A percentile compares a stretch with the other conserved stretches of the same genome.
Conservation (phyloP, 352 stramenopile species). For the Hyaloperonospora arabidopsidis region DNA sequence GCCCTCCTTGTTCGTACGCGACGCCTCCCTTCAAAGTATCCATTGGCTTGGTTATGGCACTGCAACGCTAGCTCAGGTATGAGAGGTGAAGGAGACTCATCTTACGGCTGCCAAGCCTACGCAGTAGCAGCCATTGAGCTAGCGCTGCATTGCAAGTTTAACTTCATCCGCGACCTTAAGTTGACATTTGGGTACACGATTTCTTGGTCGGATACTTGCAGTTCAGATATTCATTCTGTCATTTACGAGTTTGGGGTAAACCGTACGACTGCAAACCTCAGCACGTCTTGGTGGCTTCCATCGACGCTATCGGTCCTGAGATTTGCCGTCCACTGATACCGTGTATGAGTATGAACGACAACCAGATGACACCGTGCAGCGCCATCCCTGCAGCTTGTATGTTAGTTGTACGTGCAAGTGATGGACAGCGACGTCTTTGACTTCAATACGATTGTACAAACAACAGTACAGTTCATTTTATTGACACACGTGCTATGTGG, state of each 20-base stretch:
- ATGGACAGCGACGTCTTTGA: slow-evolving; percentile 82
- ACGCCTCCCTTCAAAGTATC: slow-evolving; percentile 65
- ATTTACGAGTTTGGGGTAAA: no score
- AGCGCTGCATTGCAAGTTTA: slow-evolving; percentile 59
- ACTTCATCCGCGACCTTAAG: slow-evolving; percentile 56
- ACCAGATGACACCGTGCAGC: slow-evolving; percentile 66
- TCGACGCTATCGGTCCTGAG: slow-evolving; percentile 56
- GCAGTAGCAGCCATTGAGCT: slow-evolving; percentile 65
- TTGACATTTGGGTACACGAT: no score
- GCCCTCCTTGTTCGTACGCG: slow-evolving; percentile 78
- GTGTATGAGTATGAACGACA: slow-evolving; percentile 57
- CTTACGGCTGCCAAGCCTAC: slow-evolving; percentile 77
- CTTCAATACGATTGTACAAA: slow-evolving; percentile 22
- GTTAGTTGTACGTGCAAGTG: slow-evolving; percentile 31
- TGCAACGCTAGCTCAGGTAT: slow-evolving; percentile 14
- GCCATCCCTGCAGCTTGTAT: slow-evolving; percentile 66
- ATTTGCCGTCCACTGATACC: slow-evolving; percentile 48
- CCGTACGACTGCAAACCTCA: no score
- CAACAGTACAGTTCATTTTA: no score
- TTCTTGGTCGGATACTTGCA: no score
- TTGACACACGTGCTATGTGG: no score
- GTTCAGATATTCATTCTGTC: no score
- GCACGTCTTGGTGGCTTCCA: slow-evolving; percentile 38
- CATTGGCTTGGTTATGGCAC: no score
- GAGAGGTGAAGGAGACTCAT: slow-evolving; percentile 41